phyloP scores from a whole-genome alignment of 352 stramenopile species.

The Phytophthora foliorum region DNA sequence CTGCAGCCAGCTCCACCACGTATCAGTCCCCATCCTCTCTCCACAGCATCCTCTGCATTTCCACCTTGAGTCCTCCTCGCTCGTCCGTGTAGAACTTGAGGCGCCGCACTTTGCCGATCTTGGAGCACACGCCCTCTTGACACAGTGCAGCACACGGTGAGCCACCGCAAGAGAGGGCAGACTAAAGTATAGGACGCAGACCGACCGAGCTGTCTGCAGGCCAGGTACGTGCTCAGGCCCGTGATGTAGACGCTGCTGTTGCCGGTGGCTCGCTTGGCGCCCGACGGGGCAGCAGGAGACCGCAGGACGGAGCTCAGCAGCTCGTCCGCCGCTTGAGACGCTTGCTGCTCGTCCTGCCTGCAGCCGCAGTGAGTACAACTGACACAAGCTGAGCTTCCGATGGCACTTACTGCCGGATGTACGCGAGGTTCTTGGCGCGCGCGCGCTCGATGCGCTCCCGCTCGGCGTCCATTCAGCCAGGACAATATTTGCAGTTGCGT shows the following conservation, averaged over 20 bases:
- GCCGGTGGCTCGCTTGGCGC: slow-evolving; percentile 33
- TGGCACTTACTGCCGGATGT: slow-evolving; percentile 58
- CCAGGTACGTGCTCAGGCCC: slow-evolving; percentile 83
- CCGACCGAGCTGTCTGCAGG: slow-evolving; percentile 83
- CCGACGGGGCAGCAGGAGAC: slow-evolving; percentile 10
- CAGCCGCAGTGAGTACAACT: background rate
- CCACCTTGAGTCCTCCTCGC: slow-evolving; percentile 70
- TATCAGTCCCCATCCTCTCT: background rate
- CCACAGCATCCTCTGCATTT: background rate
- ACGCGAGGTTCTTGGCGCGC: slow-evolving; percentile 78
- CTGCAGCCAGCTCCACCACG: background rate
- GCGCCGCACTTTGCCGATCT: slow-evolving; percentile 84
- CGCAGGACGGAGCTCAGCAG: slow-evolving; percentile 47
- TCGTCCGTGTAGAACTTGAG: slow-evolving; percentile 91
- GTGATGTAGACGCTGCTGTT: slow-evolving; percentile 87
- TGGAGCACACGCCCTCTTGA: slow-evolving; percentile 75
- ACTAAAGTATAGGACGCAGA: background rate
- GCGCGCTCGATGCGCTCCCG: slow-evolving; percentile 68
- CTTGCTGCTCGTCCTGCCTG: slow-evolving; percentile 66
- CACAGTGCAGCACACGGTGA: background rate
- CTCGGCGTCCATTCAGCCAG: slow-evolving; percentile 74
- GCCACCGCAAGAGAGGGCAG: background rate
- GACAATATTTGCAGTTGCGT: background rate
- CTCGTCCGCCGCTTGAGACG: slow-evolving; percentile 50
- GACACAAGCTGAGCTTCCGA: background rate